phyloP scores from a whole-genome alignment of 768 basidiomycete species.

The Mycena pura region DNA sequence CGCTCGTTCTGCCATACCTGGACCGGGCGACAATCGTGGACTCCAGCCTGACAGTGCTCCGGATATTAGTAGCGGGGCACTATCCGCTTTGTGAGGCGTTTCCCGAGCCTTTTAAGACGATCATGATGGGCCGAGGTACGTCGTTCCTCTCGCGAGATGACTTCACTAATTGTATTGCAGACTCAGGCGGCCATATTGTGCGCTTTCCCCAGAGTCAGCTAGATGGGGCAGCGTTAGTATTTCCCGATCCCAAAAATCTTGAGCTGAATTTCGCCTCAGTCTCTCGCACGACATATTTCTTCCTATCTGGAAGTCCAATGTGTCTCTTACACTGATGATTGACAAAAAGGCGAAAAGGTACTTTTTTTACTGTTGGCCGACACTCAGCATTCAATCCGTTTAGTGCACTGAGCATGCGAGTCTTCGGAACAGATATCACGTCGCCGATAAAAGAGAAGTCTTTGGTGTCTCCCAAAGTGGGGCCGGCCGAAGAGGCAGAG shows the following conservation, averaged over 20 bases:
- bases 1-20: conserved; percentile 83
- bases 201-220: conserved; percentile 64
- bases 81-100: conserved; percentile 81
- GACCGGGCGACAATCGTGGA: conserved; percentile 66
- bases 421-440: conserved; percentile 85
- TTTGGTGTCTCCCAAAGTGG: background rate
- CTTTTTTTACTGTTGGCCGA: conserved; percentile 15
- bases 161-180: conserved; percentile 42
- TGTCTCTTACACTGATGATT: conserved; percentile 89
- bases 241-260: background rate
- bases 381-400: conserved; percentile 8
- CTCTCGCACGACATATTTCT: conserved; percentile 82
- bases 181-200: conserved; percentile 74
- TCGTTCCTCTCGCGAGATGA: conserved; percentile 9
- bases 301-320: conserved; percentile 95
- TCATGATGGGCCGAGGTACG: conserved; percentile 63
- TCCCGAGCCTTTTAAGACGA: conserved; percentile 60
- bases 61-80: conserved; percentile 73
- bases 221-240: conserved; percentile 61
- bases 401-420: conserved; percentile 86
- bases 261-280: conserved; percentile 41
- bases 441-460: conserved; percentile 26
- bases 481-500: background rate
- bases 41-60: conserved; percentile 62
- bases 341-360: conserved; percentile 97